Evolutionary conservation across 139 green algal genomes (phyloP), one percentile per base, ranked within the genome.

Genomic region (Tetraselmis striata): DNA sequence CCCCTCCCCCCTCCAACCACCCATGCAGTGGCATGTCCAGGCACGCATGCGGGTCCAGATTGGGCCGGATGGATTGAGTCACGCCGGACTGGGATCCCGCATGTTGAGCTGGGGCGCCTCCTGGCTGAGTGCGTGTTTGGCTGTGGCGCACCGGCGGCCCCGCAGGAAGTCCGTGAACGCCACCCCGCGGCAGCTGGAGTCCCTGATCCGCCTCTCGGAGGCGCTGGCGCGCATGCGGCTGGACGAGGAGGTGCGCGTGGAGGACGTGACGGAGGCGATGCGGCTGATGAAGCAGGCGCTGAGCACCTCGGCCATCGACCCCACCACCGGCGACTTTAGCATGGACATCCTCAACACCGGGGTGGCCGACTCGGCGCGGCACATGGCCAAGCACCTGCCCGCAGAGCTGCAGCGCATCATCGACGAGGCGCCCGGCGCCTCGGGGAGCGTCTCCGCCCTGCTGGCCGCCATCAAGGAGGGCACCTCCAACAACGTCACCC

Each of bases 111-210:
- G 23, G 24, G 27, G 27, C 22, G 27, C 23, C 23, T 28, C 75
- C 27, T 79, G 23, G 18, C 11, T 28, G 18, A 79, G 18, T 32
- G 75, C 27, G 23, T 23, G 18, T 23, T 18, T 32, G 75, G 23
- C 75, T 79, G 75, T 30, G 11, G 25, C 22, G 75, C 28, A 32
- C 18, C 11, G 23, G 28, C 28, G 25, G 31, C n/a, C 79, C n/a
- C 23, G 76, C 1, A 79, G 31, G 80, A 84, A 95, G 86, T 86
- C 89, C 30, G 93, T 97, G 81, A 93, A 91, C 23, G 95, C 96
- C 32, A 99, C 96, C 0, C 95, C 96, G 0, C 91, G 96, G 26
- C 95, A 98, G 91, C 90, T 98, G 77, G 95, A 98, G 91, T 93
- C 89, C 1, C 88, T 97, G 28, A 95, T 99, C 79, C 91, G 96